Percentiles rank a stretch among this genome's conserved stretches.
phyloP scores from a whole-genome alignment of 2,329 filamentous ascomycete genomes.

The Hortaea werneckii region DNA sequence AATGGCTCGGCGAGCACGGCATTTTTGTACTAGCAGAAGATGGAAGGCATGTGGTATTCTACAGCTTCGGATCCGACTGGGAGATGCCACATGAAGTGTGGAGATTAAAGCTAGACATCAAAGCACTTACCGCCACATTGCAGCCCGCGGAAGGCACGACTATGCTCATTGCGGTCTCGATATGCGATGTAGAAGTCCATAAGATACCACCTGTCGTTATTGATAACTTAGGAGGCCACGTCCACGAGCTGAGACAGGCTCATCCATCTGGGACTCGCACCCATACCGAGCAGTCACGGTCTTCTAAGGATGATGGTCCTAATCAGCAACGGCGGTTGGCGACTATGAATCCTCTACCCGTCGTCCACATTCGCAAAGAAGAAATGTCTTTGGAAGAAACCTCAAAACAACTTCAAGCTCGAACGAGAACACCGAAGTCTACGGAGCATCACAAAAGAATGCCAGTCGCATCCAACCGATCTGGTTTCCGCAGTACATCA shows the following conservation, averaged over 20 bases:
- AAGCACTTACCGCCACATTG: neutral
- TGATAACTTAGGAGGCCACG: constrained; percentile 6
- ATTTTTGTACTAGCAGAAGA: constrained; percentile 12
- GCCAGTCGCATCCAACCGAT: neutral
- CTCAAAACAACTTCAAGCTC: constrained; percentile 5
- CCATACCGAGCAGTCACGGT: neutral
- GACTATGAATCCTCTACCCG: neutral
- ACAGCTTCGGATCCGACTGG: constrained; percentile 11
- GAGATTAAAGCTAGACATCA: constrained; percentile 3
- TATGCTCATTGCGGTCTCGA: constrained; percentile 1
- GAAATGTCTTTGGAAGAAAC: constrained; percentile 2
- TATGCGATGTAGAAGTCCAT: neutral
- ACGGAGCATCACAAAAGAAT: neutral
- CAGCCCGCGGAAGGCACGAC: constrained; percentile 1
- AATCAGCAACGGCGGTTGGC: neutral
- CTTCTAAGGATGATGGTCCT: neutral
- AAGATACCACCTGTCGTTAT: constrained; percentile 5
- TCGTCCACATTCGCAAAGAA: neutral
- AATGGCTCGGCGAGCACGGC: constrained; percentile 16
- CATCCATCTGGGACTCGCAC: neutral
- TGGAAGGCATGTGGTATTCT: constrained; percentile 13
- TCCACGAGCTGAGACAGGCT: neutral
- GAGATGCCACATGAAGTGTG: constrained; percentile 9
- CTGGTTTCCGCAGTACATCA: constrained; percentile 2
- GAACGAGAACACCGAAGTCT: neutral